Base-by-base conservation (phyloP, 805 yeast genomes). In the Candida maesae region DNA sequence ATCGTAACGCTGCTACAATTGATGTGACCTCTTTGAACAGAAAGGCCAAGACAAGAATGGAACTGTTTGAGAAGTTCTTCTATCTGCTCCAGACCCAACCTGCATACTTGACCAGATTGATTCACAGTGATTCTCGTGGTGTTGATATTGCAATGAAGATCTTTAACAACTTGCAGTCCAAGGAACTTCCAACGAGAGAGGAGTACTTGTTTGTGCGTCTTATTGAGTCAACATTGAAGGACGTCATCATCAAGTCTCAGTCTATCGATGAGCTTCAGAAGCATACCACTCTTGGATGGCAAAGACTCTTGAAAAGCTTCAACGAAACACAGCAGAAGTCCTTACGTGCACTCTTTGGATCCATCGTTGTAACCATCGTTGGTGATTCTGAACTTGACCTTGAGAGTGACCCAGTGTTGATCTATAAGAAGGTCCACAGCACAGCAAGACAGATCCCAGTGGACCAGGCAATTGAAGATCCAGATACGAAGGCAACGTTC, bases 31-130 rank as follows among this genome's bases (percentile, higher is more conserved):
- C 64, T 2, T 44, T 59, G 40, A 55, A 59, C 39, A 56, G 58
- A 28, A 50, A 54, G 6, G 56, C 75, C 10, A 66, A 71, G 44
- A 70, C 69, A 18, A 69, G 86, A 44, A 67, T 80, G 37, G 89
- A 81, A 45, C 61, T 78, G 1, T 85, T 84, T 60, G 96, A 83
- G 52, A 83, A 85, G 17, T 56, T 91, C 38, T 81, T 93, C 51
- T 93, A 83, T 55, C 64, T 91, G 19, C 61, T 93, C 33, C 98
- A 93, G 59, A 84, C 95, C 0, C 87, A 86, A 53, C 85, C 95
- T 0, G 59, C 61, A 1, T 91, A 91, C 54, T 71, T 90, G 56
- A 69, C 79, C 2, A 64, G 78, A 12, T 60, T 87, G 26, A 74
- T 78, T 41, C 59, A 66, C 13, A 52, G 60, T 9, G 61, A 65